Evolutionary conservation across 2,329 filamentous ascomycete genomes (phyloP), one percentile per base, ranked within the genome.

Genomic region (Penicillium griseofulvum): DNA sequence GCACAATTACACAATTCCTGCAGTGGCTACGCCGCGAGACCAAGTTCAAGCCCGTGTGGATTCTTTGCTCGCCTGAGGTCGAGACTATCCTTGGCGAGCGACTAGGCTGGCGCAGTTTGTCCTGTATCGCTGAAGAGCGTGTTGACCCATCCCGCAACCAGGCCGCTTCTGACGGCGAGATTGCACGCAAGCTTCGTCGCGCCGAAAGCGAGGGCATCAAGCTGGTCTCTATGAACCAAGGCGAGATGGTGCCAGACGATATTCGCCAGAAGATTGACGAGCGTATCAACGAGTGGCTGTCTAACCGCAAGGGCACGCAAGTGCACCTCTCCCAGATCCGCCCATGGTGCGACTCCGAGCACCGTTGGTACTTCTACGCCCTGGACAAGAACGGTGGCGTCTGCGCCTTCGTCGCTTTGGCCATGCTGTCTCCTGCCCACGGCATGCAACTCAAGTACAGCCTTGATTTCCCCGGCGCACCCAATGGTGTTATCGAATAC

Each of bases 401-500:
- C 54, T 82, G 82, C 39, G 87, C 88, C 33, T 83, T 97, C 55
- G 87, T 93, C n/a, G 87, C 93, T 9, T 80, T 97, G 65, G 89
- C 89, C 50, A 89, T 91, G 72, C 84, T 97, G 28, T 84, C 88
- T 4, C 90, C 91, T 2, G 80, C 84, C 34, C 85, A 95, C 70
- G 92, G 92, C 52, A 95, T 91, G 85, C 92, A 97, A 78, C 87
- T 96, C 70, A 97, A 97, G 78, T 96, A 94, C 80, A 89, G 89
- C n/a, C 85, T 97, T 52, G 91, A 97, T 74, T 96, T 97, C 80
- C 92, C 91, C 0, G 85, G 84, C 26, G 84, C 91, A 0, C 89
- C 92, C n/a, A 90, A 85, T 42, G 92, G 92, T 44, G 87, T 89
- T 33, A 96, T 96, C 60, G 92, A 97, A 76, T 83, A 87, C 38